phyloP scores from a whole-genome alignment of 371 early-diverging fungal genomes.

The Rhizopus stolonifer region DNA sequence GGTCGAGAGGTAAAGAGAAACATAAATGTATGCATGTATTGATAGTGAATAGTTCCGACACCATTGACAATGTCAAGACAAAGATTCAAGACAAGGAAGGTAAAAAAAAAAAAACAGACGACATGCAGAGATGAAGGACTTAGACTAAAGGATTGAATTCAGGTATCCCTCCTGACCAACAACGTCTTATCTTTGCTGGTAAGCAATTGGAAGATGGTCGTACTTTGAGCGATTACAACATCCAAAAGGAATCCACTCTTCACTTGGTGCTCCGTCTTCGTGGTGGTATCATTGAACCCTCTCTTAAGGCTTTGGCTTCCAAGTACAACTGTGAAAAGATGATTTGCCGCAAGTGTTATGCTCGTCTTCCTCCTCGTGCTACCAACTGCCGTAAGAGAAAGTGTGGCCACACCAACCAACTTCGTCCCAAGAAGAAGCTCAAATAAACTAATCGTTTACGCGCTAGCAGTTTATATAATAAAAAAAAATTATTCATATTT shows the following conservation, averaged over 20 bases:
- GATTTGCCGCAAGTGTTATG: constrained; percentile 98
- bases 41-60: constrained; percentile 73
- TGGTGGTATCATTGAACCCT: constrained; percentile 89
- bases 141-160: constrained; percentile 83
- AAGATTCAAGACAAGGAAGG: constrained; percentile 98
- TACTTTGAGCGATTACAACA: constrained; percentile 74
- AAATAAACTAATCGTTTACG: constrained; percentile 7
- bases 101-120: constrained; percentile 2
- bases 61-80: constrained; percentile 95
- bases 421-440: constrained; percentile 92
- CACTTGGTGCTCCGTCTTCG: constrained; percentile 95
- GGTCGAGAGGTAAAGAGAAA: constrained; percentile 93
- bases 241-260: constrained; percentile 92
- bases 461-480: not conserved
- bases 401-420: constrained; percentile 97
- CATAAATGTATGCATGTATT: constrained; percentile 73
- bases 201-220: constrained; percentile 98
- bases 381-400: constrained; percentile 99
- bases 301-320: constrained; percentile 87
- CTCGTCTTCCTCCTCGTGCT: constrained; percentile 95
- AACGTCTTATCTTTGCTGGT: constrained; percentile 98
- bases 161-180: constrained; percentile 98
- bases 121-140: constrained; percentile 43
- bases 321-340: constrained; percentile 98
- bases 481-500: not conserved